These are phyloP conservation scores for Colletotrichum karsti DNA, from an alignment of 2,329 filamentous ascomycete species.

Conservation along the genomic window DNA sequence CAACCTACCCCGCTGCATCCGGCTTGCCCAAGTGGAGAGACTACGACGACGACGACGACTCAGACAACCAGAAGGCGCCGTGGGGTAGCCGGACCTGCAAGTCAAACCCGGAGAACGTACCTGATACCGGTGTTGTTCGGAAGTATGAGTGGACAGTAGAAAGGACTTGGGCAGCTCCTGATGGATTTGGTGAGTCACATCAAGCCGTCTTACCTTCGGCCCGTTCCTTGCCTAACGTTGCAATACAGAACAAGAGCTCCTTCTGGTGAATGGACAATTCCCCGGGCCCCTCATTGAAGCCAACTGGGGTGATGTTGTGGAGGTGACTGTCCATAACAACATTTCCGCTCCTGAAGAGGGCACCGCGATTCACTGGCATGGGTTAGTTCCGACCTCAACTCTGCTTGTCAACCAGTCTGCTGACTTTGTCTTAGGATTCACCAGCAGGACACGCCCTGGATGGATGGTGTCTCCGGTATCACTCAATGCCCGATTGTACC, in stretches of 20 bases:
- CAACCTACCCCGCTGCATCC: neutral
- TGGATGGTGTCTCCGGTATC: constrained; percentile 62
- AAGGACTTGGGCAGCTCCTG: constrained; percentile 8
- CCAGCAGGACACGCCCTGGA: constrained; percentile 27
- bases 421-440: constrained; percentile 10
- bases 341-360: constrained; percentile 26
- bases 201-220: neutral
- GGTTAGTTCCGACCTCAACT: neutral
- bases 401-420: accelerated
- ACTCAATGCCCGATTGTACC: constrained; percentile 62
- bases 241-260: constrained; percentile 5
- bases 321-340: constrained; percentile 23
- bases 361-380: constrained; percentile 26
- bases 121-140: constrained; percentile 17
- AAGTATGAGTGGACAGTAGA: constrained; percentile 24
- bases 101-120: constrained; percentile 18
- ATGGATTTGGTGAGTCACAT: constrained; percentile 18
- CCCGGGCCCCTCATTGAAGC: constrained; percentile 19
- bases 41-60: neutral
- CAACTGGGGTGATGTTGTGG: constrained; percentile 22
- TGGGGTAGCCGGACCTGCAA: constrained; percentile 14
- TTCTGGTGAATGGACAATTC: constrained; percentile 17
- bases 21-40: constrained; percentile 8
- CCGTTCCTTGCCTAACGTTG: neutral
- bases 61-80: neutral